phyloP scores from a whole-genome alignment of 306 rosid genomes.

The Echinosophora koreensis region DNA sequence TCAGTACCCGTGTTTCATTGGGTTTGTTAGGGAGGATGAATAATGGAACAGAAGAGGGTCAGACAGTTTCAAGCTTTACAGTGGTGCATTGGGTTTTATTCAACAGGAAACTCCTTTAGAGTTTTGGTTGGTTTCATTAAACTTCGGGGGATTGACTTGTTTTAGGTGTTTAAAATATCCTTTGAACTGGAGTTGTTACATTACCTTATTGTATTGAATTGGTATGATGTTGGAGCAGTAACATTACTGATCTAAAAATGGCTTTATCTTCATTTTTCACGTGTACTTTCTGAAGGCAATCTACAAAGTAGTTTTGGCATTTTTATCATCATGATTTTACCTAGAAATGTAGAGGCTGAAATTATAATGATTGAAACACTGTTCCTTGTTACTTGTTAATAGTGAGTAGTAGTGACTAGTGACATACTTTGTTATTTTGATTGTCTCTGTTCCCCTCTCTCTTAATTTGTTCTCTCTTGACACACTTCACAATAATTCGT shows the following conservation, averaged over 20 bases:
- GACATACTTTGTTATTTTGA: not conserved
- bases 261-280: not conserved
- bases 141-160: constrained; percentile 17
- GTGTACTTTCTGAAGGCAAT: not conserved
- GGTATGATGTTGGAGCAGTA: not conserved
- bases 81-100: constrained; percentile 17
- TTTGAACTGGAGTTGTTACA: constrained; percentile 2
- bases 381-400: not conserved
- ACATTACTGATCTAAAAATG: not conserved
- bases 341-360: not conserved
- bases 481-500: not conserved
- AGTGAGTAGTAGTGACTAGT: not conserved
- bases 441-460: not conserved
- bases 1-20: too few species aligned
- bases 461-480: not conserved
- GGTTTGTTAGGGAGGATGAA: not conserved
- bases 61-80: constrained; percentile 13
- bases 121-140: constrained; percentile 8
- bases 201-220: constrained; percentile 2
- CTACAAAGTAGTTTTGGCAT: not conserved
- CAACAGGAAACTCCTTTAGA: not conserved
- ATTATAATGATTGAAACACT: not conserved
- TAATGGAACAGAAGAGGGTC: constrained; percentile 2
- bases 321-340: constrained; percentile 12
- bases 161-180: not conserved